These are phyloP conservation scores for Nakaseomyces delphensis DNA, from an alignment of 1,139 yeast species.

Conservation along the genomic window DNA sequence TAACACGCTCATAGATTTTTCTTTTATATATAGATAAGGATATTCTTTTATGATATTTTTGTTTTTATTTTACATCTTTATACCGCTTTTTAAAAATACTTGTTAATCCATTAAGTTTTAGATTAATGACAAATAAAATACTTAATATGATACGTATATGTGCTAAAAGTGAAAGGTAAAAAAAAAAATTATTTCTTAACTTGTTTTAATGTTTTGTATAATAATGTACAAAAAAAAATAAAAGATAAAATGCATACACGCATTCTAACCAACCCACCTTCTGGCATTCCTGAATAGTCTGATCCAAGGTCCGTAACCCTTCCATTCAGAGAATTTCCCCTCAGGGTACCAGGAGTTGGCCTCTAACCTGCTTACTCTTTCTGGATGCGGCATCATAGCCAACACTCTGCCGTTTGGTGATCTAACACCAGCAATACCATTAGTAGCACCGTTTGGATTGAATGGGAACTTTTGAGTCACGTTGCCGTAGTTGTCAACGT, in stretches of 20 bases:
- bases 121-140: no score
- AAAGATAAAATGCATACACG: no score
- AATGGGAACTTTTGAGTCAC: slow-evolving; percentile 77
- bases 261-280: slow-evolving; percentile 77
- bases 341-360: slow-evolving; percentile 86
- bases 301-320: slow-evolving; percentile 89
- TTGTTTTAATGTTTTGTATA: neutral
- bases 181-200: neutral
- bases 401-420: slow-evolving; percentile 89
- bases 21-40: slow-evolving; percentile 1
- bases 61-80: neutral
- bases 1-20: slow-evolving; percentile 6
- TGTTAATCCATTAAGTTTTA: no score
- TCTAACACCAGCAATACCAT: slow-evolving; percentile 87
- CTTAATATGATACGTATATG: neutral
- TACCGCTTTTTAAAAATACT: no score
- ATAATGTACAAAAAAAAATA: neutral
- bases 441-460: slow-evolving; percentile 94
- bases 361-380: slow-evolving; percentile 82
- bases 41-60: neutral
- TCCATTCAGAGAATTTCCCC: slow-evolving; percentile 55
- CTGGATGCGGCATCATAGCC: slow-evolving; percentile 99
- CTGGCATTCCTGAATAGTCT: slow-evolving; percentile 89
- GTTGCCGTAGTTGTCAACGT: slow-evolving; percentile 84
- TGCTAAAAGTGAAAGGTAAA: no score